phyloP scores from a whole-genome alignment of 2,329 filamentous ascomycete species.

The Botrytis paeoniae region DNA sequence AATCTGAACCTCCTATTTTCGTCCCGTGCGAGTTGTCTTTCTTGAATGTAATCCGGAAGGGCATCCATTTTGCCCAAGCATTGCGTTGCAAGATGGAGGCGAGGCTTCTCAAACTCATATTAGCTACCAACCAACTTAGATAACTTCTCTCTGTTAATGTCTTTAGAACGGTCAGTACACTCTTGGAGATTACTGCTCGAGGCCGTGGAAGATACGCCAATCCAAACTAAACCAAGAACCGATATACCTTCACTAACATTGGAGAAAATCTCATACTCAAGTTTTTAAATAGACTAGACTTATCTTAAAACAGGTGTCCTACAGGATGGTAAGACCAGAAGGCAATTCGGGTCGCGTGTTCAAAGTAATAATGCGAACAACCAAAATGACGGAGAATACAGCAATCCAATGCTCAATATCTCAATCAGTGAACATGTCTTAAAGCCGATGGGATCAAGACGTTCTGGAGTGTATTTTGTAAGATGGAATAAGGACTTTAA shows the following conservation, averaged over 20 bases:
- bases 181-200: not conserved
- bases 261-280: not conserved
- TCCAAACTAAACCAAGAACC: fast-evolving
- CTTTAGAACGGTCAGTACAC: not conserved
- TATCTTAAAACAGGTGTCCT: too few relatives aligned
- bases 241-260: not conserved
- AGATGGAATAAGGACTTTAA: not conserved
- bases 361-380: not conserved
- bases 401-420: not conserved
- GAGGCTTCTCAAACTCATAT: not conserved
- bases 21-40: not conserved
- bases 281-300: too few relatives aligned
- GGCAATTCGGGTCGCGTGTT: not conserved
- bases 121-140: not conserved
- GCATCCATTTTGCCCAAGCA: fast-evolving
- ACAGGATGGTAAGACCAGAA: not conserved
- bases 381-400: fast-evolving
- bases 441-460: not conserved
- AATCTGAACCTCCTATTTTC: not conserved
- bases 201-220: not conserved
- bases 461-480: not conserved
- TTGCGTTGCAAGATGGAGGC: not conserved
- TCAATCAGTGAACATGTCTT: not conserved
- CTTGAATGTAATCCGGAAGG: fast-evolving
- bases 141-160: not conserved